Percentiles rank a stretch among this genome's conserved stretches.
Evolutionary conservation across 2,329 filamentous ascomycete genomes (phyloP).

Genomic region (Pleurostoma richardsiae): DNA sequence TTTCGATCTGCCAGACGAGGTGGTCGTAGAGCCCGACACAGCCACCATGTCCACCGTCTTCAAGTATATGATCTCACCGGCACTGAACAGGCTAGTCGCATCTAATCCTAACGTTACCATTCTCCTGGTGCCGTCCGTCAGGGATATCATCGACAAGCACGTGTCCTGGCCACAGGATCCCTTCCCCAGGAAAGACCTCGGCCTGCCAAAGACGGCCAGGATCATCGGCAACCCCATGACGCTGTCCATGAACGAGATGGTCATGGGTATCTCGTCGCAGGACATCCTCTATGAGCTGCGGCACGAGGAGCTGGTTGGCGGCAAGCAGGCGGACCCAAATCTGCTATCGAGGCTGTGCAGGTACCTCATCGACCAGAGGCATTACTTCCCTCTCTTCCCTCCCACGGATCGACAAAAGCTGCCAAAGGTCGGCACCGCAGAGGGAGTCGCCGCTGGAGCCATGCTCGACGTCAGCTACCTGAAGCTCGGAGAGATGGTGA

Average conservation of each 20-base stretch:
- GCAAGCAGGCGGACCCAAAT: slow-evolving; percentile 50
- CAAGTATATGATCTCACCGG: slow-evolving; percentile 69
- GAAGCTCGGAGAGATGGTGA: slow-evolving; percentile 87
- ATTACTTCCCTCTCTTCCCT: slow-evolving; percentile 88
- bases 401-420: slow-evolving; percentile 64
- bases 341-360: slow-evolving; percentile 66
- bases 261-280: slow-evolving; percentile 76
- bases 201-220: slow-evolving; percentile 69
- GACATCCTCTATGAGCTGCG: slow-evolving; percentile 80
- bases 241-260: slow-evolving; percentile 79
- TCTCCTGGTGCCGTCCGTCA: slow-evolving; percentile 75
- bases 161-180: slow-evolving; percentile 73
- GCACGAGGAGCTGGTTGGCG: slow-evolving; percentile 64
- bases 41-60: slow-evolving; percentile 81
- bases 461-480: slow-evolving; percentile 79
- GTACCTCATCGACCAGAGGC: slow-evolving; percentile 82
- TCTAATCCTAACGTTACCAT: slow-evolving; percentile 75
- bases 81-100: slow-evolving; percentile 64
- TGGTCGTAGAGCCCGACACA: slow-evolving; percentile 66
- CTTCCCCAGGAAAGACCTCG: slow-evolving; percentile 66
- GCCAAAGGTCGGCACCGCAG: slow-evolving; percentile 57
- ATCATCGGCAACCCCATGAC: slow-evolving; percentile 90
- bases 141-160: slow-evolving; percentile 76
- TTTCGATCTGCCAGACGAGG: slow-evolving; percentile 68
- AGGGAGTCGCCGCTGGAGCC: slow-evolving; percentile 63